phyloP scores from a whole-genome alignment of 2,329 filamentous ascomycete species.

The Zymoseptoria pseudotritici region DNA sequence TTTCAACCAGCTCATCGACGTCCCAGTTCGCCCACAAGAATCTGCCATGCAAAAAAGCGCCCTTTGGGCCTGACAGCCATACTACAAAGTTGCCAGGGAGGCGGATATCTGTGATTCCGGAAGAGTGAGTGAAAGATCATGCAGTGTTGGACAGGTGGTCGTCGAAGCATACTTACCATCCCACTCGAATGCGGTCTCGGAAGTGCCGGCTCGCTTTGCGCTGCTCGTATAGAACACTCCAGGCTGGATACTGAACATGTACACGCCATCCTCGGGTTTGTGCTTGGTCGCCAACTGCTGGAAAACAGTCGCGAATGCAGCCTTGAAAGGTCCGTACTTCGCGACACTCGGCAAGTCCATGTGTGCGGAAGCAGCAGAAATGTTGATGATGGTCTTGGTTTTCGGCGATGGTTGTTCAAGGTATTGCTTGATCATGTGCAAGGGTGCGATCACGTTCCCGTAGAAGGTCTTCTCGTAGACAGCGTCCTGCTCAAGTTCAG shows the following conservation, averaged over 20 bases:
- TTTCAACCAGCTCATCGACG: conserved; percentile 15
- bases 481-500: background rate
- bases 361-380: conserved; percentile 32
- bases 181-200: conserved; percentile 5
- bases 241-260: conserved; percentile 11
- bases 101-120: conserved; percentile 3
- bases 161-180: conserved; percentile 1
- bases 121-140: background rate
- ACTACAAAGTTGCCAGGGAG: conserved; percentile 27
- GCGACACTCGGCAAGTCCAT: conserved; percentile 11
- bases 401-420: conserved; percentile 25
- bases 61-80: conserved; percentile 35
- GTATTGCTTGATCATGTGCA: conserved; percentile 31
- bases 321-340: conserved; percentile 11
- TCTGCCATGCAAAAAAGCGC: conserved; percentile 33
- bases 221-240: conserved; percentile 4
- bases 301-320: conserved; percentile 6
- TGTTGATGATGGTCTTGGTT: conserved; percentile 27
- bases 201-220: conserved; percentile 1
- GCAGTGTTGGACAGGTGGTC: background rate
- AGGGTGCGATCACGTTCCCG: conserved; percentile 30
- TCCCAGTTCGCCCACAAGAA: conserved; percentile 23
- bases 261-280: background rate
- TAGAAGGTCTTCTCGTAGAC: conserved; percentile 23
- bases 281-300: conserved; percentile 2